These are phyloP conservation scores for Erodium moschatum DNA, from an alignment of 441 rosid genomes.

Conservation along the genomic window DNA sequence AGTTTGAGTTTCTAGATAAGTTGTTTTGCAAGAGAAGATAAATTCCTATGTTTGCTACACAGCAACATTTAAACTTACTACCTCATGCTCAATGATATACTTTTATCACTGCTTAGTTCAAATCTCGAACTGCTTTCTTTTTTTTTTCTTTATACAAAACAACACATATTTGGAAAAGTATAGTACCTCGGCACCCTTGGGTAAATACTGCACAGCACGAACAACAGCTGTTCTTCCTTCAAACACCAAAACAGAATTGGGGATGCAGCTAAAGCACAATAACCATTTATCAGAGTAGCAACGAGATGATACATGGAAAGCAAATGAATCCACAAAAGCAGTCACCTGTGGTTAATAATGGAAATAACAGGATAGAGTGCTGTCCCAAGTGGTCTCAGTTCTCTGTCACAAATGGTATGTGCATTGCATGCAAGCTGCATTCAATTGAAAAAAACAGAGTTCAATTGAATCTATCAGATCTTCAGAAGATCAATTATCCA, in stretches of 20 bases:
- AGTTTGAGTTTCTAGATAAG: neutral
- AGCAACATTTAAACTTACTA: neutral
- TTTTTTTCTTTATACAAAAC: neutral
- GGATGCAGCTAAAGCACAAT: conserved; percentile 62
- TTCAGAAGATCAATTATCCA: conserved; percentile 10
- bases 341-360: conserved; percentile 85
- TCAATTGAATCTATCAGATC: conserved; percentile 14
- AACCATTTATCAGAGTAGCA: conserved; percentile 21
- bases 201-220: conserved; percentile 59
- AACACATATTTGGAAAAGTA: conserved; percentile 11
- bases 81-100: neutral
- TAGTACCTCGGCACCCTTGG: conserved; percentile 65
- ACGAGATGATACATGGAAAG: conserved; percentile 15
- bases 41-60: neutral
- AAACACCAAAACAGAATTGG: conserved; percentile 72
- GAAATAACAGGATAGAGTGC: conserved; percentile 85
- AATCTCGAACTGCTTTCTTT: conserved; percentile 1
- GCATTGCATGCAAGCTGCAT: conserved; percentile 96
- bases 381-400: conserved; percentile 88
- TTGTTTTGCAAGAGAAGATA: neutral
- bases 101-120: neutral
- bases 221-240: conserved; percentile 74
- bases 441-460: conserved; percentile 19
- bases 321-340: conserved; percentile 12
- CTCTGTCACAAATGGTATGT: conserved; percentile 86